Conservation (phyloP, 2,329 filamentous ascomycete species). For the Aspergillus latus region DNA sequence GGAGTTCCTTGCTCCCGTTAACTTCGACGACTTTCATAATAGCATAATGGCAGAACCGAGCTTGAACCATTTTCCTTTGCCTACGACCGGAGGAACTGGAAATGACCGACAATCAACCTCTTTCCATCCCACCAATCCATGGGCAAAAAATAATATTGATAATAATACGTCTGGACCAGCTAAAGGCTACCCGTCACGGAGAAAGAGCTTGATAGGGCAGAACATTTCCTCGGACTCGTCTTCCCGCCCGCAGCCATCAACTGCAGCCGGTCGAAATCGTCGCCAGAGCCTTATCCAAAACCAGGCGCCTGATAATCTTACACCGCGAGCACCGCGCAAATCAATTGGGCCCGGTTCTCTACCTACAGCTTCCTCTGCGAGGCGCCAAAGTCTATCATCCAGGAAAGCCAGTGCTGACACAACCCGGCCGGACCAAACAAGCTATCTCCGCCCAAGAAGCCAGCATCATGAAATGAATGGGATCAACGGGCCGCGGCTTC, state of each 20-base stretch:
- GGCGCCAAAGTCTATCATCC: conserved; percentile 63
- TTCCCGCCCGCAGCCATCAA: conserved; percentile 33
- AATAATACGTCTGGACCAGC: conserved; percentile 37
- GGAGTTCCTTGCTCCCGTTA: conserved; percentile 87
- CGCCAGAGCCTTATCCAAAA: conserved; percentile 78
- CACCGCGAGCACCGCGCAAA: conserved; percentile 71
- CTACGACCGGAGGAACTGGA: conserved; percentile 48
- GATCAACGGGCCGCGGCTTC: conserved; percentile 34
- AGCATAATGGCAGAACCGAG: conserved; percentile 81
- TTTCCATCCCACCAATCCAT: conserved; percentile 35
- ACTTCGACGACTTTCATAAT: conserved; percentile 94
- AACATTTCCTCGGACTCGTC: conserved; percentile 51
- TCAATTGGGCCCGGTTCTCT: conserved; percentile 74
- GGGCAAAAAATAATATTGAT: conserved; percentile 42
- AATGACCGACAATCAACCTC: conserved; percentile 22
- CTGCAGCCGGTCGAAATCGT: conserved; percentile 64
- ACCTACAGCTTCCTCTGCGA: conserved; percentile 50
- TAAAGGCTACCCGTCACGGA: conserved; percentile 39
- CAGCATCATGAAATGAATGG: conserved; percentile 28
- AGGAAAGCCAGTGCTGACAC: conserved; percentile 43
- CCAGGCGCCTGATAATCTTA: conserved; percentile 35
- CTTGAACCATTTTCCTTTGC: conserved; percentile 69
- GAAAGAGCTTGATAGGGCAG: conserved; percentile 39
- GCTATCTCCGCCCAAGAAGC: conserved; percentile 28
- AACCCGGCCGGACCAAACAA: conserved; percentile 23